Conservation (phyloP, 148 eudicot genomes). For the Chenopodium quinoa region DNA sequence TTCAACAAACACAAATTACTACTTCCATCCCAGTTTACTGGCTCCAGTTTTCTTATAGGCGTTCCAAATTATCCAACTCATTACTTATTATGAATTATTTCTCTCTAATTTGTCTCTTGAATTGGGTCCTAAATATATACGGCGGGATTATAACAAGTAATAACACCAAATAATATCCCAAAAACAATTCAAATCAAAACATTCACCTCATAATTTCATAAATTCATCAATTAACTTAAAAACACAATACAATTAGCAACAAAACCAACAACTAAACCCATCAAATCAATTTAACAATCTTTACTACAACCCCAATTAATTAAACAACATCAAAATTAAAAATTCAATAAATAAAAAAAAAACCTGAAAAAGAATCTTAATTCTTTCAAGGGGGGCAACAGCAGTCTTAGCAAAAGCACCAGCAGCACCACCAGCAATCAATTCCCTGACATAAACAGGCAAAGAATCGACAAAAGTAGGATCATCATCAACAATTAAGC, state of each 20-base stretch:
- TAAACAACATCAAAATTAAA: background rate
- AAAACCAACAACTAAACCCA: background rate
- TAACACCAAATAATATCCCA: background rate
- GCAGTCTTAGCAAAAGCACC: conserved; percentile 92
- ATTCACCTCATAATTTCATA: background rate
- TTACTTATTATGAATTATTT: too few species aligned
- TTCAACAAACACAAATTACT: background rate
- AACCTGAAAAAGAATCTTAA: conserved; percentile 81
- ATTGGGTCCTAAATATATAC: too few species aligned
- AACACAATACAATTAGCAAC: background rate
- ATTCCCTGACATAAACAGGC: conserved; percentile 81
- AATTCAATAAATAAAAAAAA: background rate
- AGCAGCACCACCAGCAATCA: conserved; percentile 96
- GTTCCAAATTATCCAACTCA: too few species aligned
- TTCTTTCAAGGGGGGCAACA: conserved; percentile 93
- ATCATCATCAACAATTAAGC: conserved; percentile 43
- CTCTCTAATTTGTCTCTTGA: too few species aligned
- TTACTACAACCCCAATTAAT: background rate
- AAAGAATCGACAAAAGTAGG: conserved; percentile 50
- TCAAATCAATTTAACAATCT: background rate
- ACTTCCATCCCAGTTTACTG: background rate
- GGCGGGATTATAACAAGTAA: too few species aligned
- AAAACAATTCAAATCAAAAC: background rate
- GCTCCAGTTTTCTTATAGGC: too few species aligned
- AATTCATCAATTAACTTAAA: background rate